Base-by-base conservation (phyloP, 768 basidiomycete genomes). In the Lactifluus rugatus region DNA sequence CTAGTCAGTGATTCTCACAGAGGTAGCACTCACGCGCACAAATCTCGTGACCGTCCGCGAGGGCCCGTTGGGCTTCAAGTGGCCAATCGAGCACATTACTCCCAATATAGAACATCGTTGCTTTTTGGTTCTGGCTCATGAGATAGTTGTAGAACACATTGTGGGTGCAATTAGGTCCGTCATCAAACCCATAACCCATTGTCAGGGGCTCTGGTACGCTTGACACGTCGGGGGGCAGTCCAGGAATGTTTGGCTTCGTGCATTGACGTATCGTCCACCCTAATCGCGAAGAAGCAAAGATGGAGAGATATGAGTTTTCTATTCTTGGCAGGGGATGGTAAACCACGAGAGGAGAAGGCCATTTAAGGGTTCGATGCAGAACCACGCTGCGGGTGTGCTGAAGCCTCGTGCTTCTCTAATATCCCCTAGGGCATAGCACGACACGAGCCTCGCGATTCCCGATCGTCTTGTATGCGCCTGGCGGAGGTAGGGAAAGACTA, bases 111-210 rank as follows among this genome's bases (percentile, higher is more conserved):
- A 78, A 84, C 79, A 84, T 78, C 2, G 81, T 81, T 5, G 83
- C 82, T 75, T 77, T 81, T 70, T 84, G 83, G 28, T 81, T 73
- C 61, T 83, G 71, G 9, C 71, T 66, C 2, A 64, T 48, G 31
- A 84, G 73, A 60, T 68, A 84, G 58, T 82, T 74, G 46, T 84
- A 84, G 59, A 84, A 84, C 2, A 71, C 74, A 54, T 84, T 84
- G 59, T 84, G 83, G 3, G 79, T 76, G 64, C 82, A 84, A 63
- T 81, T 82, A 1, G 83, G 83, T 1, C 83, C 83, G 58, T 84
- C 82, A 58, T 84, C 83, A 57, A 84, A 84, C 3, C 75, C 80
- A 47, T 79, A 83, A 1, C 81, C 83, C 17, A 82, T 69, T 2
- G 81, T 81, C 10, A 68, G 65, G 32, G 83, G 82, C 80, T 83